Evolutionary conservation across 345 rosid genomes (phyloP).

Genomic region (Brassica rapa): DNA sequence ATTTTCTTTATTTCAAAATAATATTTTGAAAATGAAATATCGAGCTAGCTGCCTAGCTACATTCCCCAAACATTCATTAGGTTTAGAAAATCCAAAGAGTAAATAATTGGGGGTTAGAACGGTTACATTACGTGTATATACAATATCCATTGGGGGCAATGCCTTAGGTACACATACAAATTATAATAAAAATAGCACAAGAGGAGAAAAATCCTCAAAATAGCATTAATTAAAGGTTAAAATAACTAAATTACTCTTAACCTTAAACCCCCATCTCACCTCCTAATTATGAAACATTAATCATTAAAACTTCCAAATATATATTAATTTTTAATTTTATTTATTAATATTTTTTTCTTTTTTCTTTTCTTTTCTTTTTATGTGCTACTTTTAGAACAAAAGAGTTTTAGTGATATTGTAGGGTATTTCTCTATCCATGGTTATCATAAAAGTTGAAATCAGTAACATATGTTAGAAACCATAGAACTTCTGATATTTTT

Average conservation of each 20-base stretch:
- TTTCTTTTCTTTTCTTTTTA: background rate
- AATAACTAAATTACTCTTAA: background rate
- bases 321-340: background rate
- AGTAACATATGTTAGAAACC: background rate
- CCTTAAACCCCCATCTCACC: background rate
- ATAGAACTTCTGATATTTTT: background rate
- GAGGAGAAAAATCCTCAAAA: background rate
- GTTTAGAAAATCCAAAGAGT: background rate
- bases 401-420: background rate
- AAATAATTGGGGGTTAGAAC: background rate
- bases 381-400: background rate
- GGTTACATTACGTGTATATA: background rate
- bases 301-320: background rate
- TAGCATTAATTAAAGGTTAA: background rate
- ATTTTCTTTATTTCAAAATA: background rate
- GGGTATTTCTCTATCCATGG: background rate
- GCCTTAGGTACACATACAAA: no score
- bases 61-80: background rate
- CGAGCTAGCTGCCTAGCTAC: background rate
- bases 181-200: background rate
- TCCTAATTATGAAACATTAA: background rate
- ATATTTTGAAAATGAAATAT: no score
- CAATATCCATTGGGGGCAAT: background rate
- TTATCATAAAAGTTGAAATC: background rate
- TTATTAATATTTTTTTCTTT: background rate